Evolutionary conservation across 441 rosid species (phyloP).

Genomic region (Viola pubescens): DNA sequence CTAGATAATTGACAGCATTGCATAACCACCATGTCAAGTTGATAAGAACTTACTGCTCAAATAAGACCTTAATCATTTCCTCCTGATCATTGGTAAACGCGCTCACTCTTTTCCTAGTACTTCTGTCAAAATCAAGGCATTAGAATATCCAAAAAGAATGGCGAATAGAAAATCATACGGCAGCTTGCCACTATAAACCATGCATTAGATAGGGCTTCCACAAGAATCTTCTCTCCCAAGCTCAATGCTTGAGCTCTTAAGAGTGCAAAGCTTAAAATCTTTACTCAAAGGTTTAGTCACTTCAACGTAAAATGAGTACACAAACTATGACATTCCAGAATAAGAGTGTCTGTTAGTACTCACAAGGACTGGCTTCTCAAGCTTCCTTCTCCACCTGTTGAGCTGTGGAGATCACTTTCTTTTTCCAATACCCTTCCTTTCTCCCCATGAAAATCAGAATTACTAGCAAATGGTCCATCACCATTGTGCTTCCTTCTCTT

Average conservation of each 20-base stretch:
- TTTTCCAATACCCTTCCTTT: slow-evolving; percentile 23
- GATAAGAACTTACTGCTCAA: slow-evolving; percentile 61
- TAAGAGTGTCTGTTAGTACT: slow-evolving; percentile 26
- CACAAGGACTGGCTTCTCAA: slow-evolving; percentile 43
- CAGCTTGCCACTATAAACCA: slow-evolving; percentile 2
- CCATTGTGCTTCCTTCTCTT: slow-evolving; percentile 42
- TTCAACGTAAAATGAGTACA: neutral
- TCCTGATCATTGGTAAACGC: slow-evolving; percentile 79
- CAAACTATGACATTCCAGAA: slow-evolving; percentile 7
- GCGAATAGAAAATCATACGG: slow-evolving; percentile 12
- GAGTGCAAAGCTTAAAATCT: neutral
- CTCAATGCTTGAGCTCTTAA: neutral
- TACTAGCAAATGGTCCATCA: slow-evolving; percentile 22
- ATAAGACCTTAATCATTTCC: slow-evolving; percentile 55
- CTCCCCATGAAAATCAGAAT: slow-evolving; percentile 22
- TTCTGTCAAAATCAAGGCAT: slow-evolving; percentile 42
- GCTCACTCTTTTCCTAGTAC: slow-evolving; percentile 55
- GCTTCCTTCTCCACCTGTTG: slow-evolving; percentile 31
- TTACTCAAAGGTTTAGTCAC: neutral
- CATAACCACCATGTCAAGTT: slow-evolving; percentile 5
- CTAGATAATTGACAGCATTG: neutral
- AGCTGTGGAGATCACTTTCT: slow-evolving; percentile 27
- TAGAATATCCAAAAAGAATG: slow-evolving; percentile 10
- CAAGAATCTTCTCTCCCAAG: neutral
- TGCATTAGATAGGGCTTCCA: neutral